Evolutionary conservation across 345 rosid genomes (phyloP).

Genomic region (Crucihimalaya himalaica): DNA sequence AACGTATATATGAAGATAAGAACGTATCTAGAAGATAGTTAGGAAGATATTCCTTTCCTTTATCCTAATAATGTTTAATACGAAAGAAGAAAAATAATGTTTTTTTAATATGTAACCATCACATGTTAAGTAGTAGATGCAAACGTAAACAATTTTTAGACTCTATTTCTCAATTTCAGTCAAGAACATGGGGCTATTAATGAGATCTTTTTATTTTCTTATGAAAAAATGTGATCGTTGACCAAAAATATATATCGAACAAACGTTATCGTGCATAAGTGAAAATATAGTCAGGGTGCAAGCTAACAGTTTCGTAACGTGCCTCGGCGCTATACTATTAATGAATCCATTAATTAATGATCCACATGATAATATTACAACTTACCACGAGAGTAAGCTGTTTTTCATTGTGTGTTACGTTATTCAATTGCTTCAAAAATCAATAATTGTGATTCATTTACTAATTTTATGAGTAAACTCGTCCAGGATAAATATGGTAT

Average conservation of each 20-base stretch:
- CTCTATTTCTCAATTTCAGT: too few species aligned
- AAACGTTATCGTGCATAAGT: too few species aligned
- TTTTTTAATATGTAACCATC: neutral
- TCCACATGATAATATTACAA: neutral
- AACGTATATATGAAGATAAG: too few species aligned
- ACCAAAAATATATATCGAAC: too few species aligned
- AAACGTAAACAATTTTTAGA: too few species aligned
- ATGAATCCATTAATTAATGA: neutral
- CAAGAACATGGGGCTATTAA: too few species aligned
- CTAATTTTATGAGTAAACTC: neutral
- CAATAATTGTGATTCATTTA: neutral
- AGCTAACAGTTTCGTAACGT: neutral
- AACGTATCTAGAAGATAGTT: too few species aligned
- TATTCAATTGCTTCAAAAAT: neutral
- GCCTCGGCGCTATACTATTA: neutral
- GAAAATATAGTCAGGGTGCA: too few species aligned
- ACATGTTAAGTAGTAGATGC: too few species aligned
- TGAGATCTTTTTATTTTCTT: too few species aligned
- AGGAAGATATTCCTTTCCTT: too few species aligned
- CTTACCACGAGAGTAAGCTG: neutral
- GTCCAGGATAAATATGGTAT: neutral
- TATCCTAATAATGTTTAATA: neutral
- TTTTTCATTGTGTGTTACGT: neutral
- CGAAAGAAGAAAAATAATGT: neutral
- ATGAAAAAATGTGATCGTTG: too few species aligned